phyloP scores from a whole-genome alignment of 1,284 basidiomycete genomes.

The Cutaneotrichosporon sp. region DNA sequence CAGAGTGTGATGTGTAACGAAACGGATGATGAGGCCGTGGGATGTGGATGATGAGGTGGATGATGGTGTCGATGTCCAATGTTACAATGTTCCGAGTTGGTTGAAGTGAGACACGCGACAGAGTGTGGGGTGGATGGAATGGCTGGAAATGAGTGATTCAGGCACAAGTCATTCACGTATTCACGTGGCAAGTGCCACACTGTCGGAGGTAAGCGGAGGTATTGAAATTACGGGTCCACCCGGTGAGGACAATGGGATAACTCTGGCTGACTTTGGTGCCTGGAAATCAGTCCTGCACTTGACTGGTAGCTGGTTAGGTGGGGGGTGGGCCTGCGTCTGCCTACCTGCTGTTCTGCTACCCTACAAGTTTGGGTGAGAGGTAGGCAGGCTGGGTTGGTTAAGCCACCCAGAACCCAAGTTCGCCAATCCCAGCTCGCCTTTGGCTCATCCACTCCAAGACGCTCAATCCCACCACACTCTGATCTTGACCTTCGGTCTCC shows the following conservation, averaged over 20 bases:
- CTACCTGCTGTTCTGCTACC: no score
- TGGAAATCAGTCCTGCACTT: no score
- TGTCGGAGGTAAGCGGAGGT: constrained; percentile 2
- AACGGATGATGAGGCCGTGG: not conserved
- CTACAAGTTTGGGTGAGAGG: not conserved
- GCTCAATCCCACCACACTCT: constrained; percentile 1
- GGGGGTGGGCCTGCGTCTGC: no score
- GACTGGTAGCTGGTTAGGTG: no score
- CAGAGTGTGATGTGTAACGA: not conserved
- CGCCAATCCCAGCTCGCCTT: constrained; percentile 16
- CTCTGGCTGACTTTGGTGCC: no score
- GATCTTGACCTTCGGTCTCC: not conserved
- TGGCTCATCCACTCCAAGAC: constrained; percentile 1
- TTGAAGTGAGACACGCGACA: not conserved
- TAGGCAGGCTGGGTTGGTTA: no score
- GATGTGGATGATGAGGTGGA: not conserved
- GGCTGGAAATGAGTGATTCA: no score
- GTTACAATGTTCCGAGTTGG: not conserved
- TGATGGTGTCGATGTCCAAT: not conserved
- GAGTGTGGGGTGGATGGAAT: not conserved
- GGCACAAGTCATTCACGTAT: not conserved
- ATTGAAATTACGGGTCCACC: not conserved
- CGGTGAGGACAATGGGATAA: not conserved
- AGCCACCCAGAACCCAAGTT: not conserved
- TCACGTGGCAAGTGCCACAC: constrained; percentile 12